These are phyloP conservation scores for Tritrichomonas foetus DNA, from an alignment of 208 protist genomes.

Conservation along the genomic window DNA sequence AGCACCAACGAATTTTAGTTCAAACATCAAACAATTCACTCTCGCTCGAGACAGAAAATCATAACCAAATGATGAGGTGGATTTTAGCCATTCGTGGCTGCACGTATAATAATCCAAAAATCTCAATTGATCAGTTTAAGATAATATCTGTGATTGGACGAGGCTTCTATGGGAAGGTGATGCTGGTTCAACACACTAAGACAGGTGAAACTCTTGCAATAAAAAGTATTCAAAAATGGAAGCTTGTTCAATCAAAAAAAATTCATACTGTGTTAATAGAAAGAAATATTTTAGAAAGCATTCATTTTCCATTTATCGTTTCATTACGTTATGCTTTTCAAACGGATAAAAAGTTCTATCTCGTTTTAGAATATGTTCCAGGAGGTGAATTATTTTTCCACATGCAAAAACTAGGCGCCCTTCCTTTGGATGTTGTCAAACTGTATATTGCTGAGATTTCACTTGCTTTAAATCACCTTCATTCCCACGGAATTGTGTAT, in stretches of 20 bases:
- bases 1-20: background rate
- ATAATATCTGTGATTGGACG: constrained; percentile 64
- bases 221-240: constrained; percentile 59
- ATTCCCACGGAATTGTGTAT: background rate
- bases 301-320: constrained; percentile 63
- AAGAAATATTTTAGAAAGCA: constrained; percentile 57
- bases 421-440: constrained; percentile 52
- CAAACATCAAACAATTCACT: background rate
- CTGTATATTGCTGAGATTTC: constrained; percentile 65
- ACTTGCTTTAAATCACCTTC: constrained; percentile 43
- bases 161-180: constrained; percentile 67
- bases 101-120: too few relatives aligned
- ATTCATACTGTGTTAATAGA: constrained; percentile 49
- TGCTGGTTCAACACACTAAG: constrained; percentile 54
- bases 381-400: constrained; percentile 71
- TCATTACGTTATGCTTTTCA: constrained; percentile 63
- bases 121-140: constrained; percentile 61
- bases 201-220: constrained; percentile 60
- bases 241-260: background rate
- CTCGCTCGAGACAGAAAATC: too few relatives aligned
- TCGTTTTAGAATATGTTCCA: constrained; percentile 62
- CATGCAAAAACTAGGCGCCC: constrained; percentile 54
- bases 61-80: too few relatives aligned
- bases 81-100: too few relatives aligned
- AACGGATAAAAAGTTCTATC: constrained; percentile 60